Percentiles rank a stretch among this genome's conserved stretches.
These are phyloP conservation scores for Allomyces arbusculus DNA, from an alignment of 192 early-diverging fungal species.

Conservation along the genomic window DNA sequence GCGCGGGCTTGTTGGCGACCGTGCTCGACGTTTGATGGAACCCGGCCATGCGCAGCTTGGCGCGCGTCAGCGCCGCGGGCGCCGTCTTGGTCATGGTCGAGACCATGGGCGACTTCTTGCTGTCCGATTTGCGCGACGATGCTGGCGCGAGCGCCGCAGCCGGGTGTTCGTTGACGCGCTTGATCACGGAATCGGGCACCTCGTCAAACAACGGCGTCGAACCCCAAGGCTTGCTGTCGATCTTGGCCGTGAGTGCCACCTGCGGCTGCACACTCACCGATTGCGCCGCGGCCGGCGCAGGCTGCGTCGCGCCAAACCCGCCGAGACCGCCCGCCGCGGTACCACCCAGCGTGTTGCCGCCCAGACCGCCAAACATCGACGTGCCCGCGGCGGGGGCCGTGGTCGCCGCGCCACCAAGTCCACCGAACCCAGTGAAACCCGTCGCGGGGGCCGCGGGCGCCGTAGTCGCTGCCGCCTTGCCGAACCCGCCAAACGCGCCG, in stretches of 20 bases:
- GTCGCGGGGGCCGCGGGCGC: slow-evolving; percentile 7
- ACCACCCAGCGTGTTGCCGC: slow-evolving; percentile 7
- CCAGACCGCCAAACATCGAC: slow-evolving; percentile 17
- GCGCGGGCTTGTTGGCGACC: background rate
- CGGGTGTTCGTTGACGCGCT: too few species aligned
- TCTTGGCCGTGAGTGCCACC: too few species aligned
- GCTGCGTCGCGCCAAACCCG: slow-evolving; percentile 4
- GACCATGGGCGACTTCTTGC: background rate
- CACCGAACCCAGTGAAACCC: slow-evolving; percentile 20
- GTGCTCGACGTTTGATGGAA: background rate
- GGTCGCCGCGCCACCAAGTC: slow-evolving; percentile 4
- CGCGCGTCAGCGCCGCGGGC: background rate
- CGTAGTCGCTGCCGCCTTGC: slow-evolving; percentile 9
- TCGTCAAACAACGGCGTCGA: too few species aligned
- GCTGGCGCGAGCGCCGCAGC: too few species aligned
- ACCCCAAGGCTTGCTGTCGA: too few species aligned
- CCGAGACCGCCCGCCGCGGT: slow-evolving; percentile 17
- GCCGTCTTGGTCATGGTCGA: background rate
- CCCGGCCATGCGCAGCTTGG: background rate
- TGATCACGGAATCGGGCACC: too few species aligned
- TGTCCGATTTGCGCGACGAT: background rate
- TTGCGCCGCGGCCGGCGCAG: background rate
- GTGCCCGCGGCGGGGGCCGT: slow-evolving; percentile 13
- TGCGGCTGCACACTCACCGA: too few species aligned
- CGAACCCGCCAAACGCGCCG: slow-evolving; percentile 24